phyloP scores from a whole-genome alignment of 352 stramenopile species.

The Globisporangium canariense region DNA sequence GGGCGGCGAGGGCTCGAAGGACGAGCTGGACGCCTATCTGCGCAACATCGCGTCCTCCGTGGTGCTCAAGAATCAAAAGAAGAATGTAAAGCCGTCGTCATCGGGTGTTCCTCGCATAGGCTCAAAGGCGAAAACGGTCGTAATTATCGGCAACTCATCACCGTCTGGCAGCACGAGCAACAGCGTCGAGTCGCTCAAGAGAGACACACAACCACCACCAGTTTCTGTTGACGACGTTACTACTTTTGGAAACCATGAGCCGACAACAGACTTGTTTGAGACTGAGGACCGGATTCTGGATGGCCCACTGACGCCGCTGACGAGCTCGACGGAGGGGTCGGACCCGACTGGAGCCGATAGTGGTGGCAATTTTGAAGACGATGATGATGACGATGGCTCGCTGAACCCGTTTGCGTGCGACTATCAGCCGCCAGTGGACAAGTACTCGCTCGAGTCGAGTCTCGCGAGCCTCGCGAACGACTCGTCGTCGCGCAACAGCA shows the following conservation, averaged over 20 bases:
- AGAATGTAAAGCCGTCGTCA: conserved; percentile 7
- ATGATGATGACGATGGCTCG: conserved; percentile 33
- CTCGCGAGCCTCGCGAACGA: conserved; percentile 28
- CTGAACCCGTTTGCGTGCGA: conserved; percentile 67
- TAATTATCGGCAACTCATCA: not conserved
- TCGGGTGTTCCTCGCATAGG: conserved; percentile 16
- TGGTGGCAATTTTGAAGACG: not conserved
- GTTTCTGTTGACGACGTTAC: not conserved
- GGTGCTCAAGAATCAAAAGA: conserved; percentile 49
- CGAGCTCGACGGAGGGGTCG: conserved; percentile 5
- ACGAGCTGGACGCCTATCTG: conserved; percentile 67
- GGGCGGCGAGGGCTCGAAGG: conserved; percentile 47
- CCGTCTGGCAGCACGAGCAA: not conserved
- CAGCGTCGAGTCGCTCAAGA: conserved; percentile 11
- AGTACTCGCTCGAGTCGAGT: conserved; percentile 31
- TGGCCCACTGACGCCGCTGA: not conserved
- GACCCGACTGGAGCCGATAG: conserved; percentile 1
- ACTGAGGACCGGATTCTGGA: not conserved
- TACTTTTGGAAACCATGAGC: too few relatives aligned
- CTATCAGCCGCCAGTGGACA: conserved; percentile 34
- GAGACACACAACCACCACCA: not conserved
- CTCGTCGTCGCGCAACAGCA: conserved; percentile 11
- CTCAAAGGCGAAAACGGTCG: not conserved
- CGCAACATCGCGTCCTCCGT: conserved; percentile 59
- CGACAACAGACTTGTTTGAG: not conserved